These are phyloP conservation scores for Aspergillus baeticus DNA, from an alignment of 495 filamentous ascomycete genomes.

Conservation along the genomic window DNA sequence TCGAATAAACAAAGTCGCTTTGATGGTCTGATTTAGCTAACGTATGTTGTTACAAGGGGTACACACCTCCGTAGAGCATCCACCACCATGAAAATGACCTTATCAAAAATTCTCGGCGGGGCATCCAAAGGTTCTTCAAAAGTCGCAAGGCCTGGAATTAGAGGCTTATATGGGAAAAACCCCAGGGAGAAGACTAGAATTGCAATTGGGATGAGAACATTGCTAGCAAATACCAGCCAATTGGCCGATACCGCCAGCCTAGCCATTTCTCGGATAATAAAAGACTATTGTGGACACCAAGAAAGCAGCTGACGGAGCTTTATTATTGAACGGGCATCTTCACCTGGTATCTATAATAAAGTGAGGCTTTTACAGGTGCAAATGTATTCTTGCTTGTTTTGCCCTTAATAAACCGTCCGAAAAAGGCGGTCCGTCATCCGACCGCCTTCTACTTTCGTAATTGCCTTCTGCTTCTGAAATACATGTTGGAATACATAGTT, in stretches of 20 bases:
- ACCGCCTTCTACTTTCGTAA: no score
- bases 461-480: no score
- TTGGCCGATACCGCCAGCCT: conserved; percentile 23
- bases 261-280: background rate
- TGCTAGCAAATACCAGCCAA: conserved; percentile 49
- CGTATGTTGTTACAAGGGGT: background rate
- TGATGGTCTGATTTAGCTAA: conserved; percentile 15
- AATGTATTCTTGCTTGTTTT: no score
- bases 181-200: conserved; percentile 83
- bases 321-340: background rate
- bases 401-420: no score
- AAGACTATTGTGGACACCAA: no score
- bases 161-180: conserved; percentile 97
- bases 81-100: conserved; percentile 94
- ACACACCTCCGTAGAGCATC: conserved; percentile 86
- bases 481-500: no score
- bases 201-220: conserved; percentile 74
- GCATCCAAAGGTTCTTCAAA: conserved; percentile 49
- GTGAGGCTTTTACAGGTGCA: no score
- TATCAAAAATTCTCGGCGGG: conserved; percentile 71
- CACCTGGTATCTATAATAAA: background rate
- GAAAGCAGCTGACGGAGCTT: background rate
- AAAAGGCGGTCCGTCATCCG: no score
- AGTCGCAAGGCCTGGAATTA: conserved; percentile 77
- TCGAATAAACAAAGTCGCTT: conserved; percentile 92